phyloP scores from a whole-genome alignment of 139 green algal genomes.

The Haematococcus lacustris region DNA sequence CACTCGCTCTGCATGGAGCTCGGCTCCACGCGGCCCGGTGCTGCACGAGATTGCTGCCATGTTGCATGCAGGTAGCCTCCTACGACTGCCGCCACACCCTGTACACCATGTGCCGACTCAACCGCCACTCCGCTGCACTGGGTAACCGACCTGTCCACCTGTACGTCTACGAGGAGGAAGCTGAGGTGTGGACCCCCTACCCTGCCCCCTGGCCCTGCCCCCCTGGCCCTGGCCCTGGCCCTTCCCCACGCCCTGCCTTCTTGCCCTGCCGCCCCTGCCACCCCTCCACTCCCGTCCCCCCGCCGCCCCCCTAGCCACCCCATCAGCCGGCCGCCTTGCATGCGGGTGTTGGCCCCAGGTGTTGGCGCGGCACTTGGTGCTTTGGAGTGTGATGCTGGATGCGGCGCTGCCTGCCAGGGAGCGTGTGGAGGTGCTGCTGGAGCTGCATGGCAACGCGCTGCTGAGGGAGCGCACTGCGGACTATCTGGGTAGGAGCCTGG shows the following conservation, averaged over 20 bases:
- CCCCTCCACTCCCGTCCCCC: too few species aligned
- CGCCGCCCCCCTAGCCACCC: too few species aligned
- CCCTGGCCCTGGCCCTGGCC: too few species aligned
- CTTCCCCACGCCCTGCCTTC: too few species aligned
- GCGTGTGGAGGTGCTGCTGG: slow-evolving; percentile 47
- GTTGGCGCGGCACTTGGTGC: slow-evolving; percentile 58
- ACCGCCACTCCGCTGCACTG: slow-evolving; percentile 6
- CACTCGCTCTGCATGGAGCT: too few species aligned
- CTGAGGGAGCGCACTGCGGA: slow-evolving; percentile 40
- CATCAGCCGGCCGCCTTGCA: too few species aligned
- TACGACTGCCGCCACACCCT: slow-evolving; percentile 57
- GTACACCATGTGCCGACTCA: slow-evolving; percentile 23
- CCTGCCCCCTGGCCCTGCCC: too few species aligned
- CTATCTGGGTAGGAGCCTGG: slow-evolving; percentile 43
- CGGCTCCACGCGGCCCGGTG: too few species aligned
- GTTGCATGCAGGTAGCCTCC: slow-evolving; percentile 2
- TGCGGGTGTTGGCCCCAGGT: too few species aligned
- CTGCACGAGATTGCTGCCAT: not conserved
- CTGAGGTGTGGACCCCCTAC: too few species aligned
- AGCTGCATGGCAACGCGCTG: slow-evolving; percentile 60
- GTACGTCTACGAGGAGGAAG: slow-evolving; percentile 61
- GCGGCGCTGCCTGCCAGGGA: slow-evolving; percentile 17
- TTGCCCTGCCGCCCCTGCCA: too few species aligned
- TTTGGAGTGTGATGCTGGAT: slow-evolving; percentile 56
- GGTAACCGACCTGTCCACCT: slow-evolving; percentile 23